Conservation (phyloP, 305 asterid genomes). For the Fraxinus floribunda region DNA sequence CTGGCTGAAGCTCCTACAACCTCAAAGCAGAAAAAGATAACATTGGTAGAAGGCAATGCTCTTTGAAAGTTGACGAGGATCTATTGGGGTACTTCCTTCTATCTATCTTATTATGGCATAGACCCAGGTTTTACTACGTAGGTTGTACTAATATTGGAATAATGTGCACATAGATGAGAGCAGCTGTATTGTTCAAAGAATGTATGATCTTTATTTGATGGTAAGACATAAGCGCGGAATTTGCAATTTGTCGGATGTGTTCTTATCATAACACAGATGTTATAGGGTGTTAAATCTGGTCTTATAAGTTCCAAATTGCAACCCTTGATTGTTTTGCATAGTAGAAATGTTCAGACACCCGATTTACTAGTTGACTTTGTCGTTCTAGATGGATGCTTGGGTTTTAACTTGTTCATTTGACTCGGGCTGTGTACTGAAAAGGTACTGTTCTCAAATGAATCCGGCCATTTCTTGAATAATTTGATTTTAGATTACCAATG, state of each 20-base stretch:
- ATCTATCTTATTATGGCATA: neutral
- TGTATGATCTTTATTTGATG: neutral
- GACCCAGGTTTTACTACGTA: neutral
- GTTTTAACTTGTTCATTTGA: neutral
- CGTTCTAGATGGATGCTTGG: neutral
- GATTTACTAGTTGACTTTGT: neutral
- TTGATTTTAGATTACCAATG: neutral
- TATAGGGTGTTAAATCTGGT: neutral
- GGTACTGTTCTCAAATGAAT: neutral
- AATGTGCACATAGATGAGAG: constrained; percentile 20
- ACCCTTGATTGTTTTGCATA: neutral
- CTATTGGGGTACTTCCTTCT: neutral
- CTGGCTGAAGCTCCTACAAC: constrained; percentile 22
- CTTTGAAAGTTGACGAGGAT: constrained; percentile 2
- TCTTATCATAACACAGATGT: neutral
- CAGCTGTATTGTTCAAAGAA: neutral
- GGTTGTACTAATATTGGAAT: constrained; percentile 1
- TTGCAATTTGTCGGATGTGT: neutral
- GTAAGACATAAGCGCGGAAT: neutral
- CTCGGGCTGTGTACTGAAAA: neutral
- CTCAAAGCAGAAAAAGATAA: constrained; percentile 14
- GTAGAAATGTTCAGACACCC: neutral
- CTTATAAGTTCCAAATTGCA: neutral
- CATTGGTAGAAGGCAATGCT: constrained; percentile 8
- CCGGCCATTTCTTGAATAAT: neutral